Base-by-base conservation (phyloP, 139 green algal genomes). In the Tetradesmus obliquus region DNA sequence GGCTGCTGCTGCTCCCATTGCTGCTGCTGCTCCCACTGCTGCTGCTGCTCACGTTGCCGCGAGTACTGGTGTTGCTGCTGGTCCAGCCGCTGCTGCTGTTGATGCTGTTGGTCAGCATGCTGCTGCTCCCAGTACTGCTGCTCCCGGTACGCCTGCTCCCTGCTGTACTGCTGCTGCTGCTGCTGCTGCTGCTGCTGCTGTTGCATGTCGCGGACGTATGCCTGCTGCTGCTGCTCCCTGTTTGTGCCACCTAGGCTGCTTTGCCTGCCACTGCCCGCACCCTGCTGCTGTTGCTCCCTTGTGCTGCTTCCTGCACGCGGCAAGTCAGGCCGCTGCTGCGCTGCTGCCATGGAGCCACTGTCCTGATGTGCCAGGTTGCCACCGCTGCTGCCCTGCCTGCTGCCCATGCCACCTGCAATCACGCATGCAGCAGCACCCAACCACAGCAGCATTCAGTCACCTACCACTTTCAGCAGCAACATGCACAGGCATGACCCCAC, bases 121-220 rank as follows among this genome's bases (percentile, higher is more conserved):
- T 76, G 66, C 66, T 24, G 66, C 66, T 76, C 66, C 66, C 66
- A 76, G 17, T 76, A 76, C 66, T 76, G 66, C 66, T 87, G 20
- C 55, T 87, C 51, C 54, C 53, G 51, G 9, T 87, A 54, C 3
- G 51, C 51, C 54, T 87, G 82, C 82, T 87, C 24, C 3, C 53
- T 17, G 7, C 53, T 13, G 9, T 87, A 54, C 58, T 88, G 83
- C 55, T 76, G 83, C 83, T 79, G 83, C 83, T 76, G 83, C 58
- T 88, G 83, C 55, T 76, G 83, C 83, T 79, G 83, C 83, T 76
- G 83, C 83, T 79, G 83, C 83, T 88, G 83, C 57, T 74, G 83
- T 53, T 53, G 58, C 58, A 45, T 5, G 3, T 87, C 51, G 20
- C 69, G 80, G 51, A 62, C 8, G 51, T 57, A 60, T 5, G 51